Conservation (phyloP, 2,329 filamentous ascomycete species). For the Pestalotiopsis sp. region DNA sequence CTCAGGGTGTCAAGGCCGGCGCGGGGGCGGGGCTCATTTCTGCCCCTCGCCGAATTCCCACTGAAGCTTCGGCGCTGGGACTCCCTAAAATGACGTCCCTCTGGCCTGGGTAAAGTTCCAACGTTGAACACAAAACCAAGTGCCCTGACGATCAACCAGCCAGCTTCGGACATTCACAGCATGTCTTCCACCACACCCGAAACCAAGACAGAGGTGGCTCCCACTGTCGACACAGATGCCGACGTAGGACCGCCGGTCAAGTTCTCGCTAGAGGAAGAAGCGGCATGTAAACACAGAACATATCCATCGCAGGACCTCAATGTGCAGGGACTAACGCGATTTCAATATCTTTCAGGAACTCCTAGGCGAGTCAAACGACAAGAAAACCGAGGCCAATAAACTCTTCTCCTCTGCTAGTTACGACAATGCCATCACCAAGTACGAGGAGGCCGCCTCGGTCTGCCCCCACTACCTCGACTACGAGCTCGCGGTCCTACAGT, state of each 20-base stretch:
- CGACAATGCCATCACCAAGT: conserved; percentile 77
- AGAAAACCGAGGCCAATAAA: conserved; percentile 77
- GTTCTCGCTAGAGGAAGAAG: conserved; percentile 60
- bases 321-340: conserved; percentile 9
- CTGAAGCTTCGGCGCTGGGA: neutral
- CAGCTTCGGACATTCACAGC: neutral
- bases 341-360: conserved; percentile 54
- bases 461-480: conserved; percentile 87
- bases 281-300: conserved; percentile 41
- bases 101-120: neutral
- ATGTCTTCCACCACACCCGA: conserved; percentile 8
- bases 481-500: conserved; percentile 82
- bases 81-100: neutral
- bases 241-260: conserved; percentile 35
- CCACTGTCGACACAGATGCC: conserved; percentile 21
- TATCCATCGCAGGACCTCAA: neutral
- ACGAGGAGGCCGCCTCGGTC: conserved; percentile 76
- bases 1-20: neutral
- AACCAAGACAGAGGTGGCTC: conserved; percentile 20
- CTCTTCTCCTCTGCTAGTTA: conserved; percentile 76
- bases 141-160: neutral
- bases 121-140: neutral
- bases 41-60: neutral
- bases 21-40: neutral
- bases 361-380: conserved; percentile 69